These are phyloP conservation scores for Boletus vinaceobasis DNA, from an alignment of 768 basidiomycete species.

Conservation along the genomic window DNA sequence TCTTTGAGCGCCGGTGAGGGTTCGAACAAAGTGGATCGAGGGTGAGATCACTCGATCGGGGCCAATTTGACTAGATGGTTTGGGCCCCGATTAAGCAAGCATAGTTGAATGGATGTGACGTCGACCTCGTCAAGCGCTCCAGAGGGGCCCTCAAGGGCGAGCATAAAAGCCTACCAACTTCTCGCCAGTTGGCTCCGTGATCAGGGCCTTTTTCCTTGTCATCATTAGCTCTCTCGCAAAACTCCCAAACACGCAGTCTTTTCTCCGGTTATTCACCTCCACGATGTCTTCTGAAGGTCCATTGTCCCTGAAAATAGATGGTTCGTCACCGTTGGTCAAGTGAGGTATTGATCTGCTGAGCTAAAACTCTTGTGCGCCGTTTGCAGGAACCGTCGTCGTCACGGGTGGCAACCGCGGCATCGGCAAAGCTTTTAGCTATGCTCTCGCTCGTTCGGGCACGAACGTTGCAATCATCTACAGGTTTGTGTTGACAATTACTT, in stretches of 20 bases:
- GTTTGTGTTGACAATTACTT: slow-evolving; percentile 19
- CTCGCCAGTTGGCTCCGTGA: neutral
- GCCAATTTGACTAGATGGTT: neutral
- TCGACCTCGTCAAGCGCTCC: neutral
- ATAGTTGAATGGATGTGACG: slow-evolving; percentile 2
- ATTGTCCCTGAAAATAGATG: slow-evolving; percentile 23
- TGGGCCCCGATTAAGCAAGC: slow-evolving; percentile 4
- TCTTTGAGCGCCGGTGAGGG: neutral
- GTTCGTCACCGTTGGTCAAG: slow-evolving; percentile 17
- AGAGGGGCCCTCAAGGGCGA: slow-evolving; percentile 12
- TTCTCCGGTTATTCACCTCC: neutral
- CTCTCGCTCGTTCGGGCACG: slow-evolving; percentile 52
- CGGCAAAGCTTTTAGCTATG: slow-evolving; percentile 50
- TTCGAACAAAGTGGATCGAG: neutral
- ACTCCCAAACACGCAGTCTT: neutral
- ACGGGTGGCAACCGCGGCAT: slow-evolving; percentile 66
- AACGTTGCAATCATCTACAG: slow-evolving; percentile 63
- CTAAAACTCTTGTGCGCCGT: neutral
- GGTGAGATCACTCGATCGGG: slow-evolving; percentile 18
- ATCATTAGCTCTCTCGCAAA: neutral
- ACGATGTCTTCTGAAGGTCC: slow-evolving; percentile 13
- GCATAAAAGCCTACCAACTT: slow-evolving; percentile 8
- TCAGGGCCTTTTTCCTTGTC: neutral
- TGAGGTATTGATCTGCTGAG: neutral
- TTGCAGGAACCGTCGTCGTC: slow-evolving; percentile 48